These are phyloP conservation scores for Cordyceps cateniannulata DNA, from an alignment of 2,329 filamentous ascomycete species.

Conservation along the genomic window DNA sequence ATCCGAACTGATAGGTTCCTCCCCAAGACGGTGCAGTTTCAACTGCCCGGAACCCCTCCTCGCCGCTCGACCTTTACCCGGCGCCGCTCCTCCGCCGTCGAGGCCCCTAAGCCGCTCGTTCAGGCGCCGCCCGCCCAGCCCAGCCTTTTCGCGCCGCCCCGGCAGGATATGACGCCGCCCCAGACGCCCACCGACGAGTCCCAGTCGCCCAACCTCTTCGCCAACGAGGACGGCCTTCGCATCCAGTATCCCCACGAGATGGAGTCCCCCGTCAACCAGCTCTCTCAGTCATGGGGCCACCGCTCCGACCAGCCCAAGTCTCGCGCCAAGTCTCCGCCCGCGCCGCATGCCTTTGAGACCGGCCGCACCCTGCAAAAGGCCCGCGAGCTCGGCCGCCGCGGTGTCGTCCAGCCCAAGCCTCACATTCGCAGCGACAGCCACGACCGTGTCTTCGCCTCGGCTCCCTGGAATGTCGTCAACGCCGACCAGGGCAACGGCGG, in stretches of 20 bases:
- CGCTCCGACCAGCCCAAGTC: conserved; percentile 73
- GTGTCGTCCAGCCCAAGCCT: conserved; percentile 48
- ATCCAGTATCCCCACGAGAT: conserved; percentile 50
- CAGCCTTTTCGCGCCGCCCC: conserved; percentile 45
- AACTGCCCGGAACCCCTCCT: conserved; percentile 50
- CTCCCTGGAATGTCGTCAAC: conserved; percentile 74
- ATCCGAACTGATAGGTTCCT: conserved; percentile 60
- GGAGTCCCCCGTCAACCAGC: conserved; percentile 63
- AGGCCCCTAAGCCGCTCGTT: conserved; percentile 18
- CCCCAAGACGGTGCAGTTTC: conserved; percentile 87
- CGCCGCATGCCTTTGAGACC: conserved; percentile 68
- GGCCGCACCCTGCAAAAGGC: conserved; percentile 51
- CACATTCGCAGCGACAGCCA: conserved; percentile 54
- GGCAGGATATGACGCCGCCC: conserved; percentile 44
- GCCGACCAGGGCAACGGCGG: conserved; percentile 91
- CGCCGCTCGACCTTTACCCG: conserved; percentile 28
- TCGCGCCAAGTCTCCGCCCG: conserved; percentile 65
- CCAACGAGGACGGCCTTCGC: conserved; percentile 51
- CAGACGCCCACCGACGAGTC: conserved; percentile 47
- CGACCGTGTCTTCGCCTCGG: conserved; percentile 66
- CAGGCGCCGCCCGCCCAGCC: conserved; percentile 33
- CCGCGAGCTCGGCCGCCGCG: conserved; percentile 49
- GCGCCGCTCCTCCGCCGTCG: conserved; percentile 23
- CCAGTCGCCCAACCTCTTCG: conserved; percentile 41
- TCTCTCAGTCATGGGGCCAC: conserved; percentile 71